Conservation (phyloP, 805 yeast genomes). For the Yarrowia sp. region DNA sequence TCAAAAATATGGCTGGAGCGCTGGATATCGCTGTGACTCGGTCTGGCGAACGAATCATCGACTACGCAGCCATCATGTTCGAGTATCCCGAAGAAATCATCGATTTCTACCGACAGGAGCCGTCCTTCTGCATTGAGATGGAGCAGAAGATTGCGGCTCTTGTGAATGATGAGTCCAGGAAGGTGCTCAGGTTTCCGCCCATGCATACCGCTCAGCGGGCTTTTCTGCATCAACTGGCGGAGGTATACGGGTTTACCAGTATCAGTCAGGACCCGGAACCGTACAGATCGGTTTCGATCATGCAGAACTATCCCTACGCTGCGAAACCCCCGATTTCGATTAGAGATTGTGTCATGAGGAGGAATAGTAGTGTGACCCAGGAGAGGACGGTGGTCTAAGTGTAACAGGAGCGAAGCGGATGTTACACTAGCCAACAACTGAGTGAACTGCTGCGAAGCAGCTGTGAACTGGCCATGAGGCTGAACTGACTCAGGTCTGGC, state of each 20-base stretch:
- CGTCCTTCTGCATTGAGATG: slow-evolving; percentile 70
- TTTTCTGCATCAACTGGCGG: slow-evolving; percentile 74
- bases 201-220: slow-evolving; percentile 73
- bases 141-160: slow-evolving; percentile 62
- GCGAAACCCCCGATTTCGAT: slow-evolving; percentile 24
- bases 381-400: too few relatives aligned
- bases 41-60: slow-evolving; percentile 42
- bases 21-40: slow-evolving; percentile 54
- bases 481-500: too few relatives aligned
- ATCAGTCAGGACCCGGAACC: slow-evolving; percentile 88
- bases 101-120: slow-evolving; percentile 60
- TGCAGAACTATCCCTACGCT: slow-evolving; percentile 30
- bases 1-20: slow-evolving; percentile 67
- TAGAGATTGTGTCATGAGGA: slow-evolving; percentile 31
- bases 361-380: background rate
- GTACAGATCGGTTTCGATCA: slow-evolving; percentile 55
- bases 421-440: too few relatives aligned
- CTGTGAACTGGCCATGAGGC: too few relatives aligned
- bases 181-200: slow-evolving; percentile 69
- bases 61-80: slow-evolving; percentile 43
- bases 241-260: slow-evolving; percentile 62
- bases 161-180: slow-evolving; percentile 50
- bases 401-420: too few relatives aligned
- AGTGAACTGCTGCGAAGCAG: background rate
- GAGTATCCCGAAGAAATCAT: slow-evolving; percentile 51